These are phyloP conservation scores for Petunia hybrid DNA, from an alignment of 305 asterid genomes.

Conservation along the genomic window DNA sequence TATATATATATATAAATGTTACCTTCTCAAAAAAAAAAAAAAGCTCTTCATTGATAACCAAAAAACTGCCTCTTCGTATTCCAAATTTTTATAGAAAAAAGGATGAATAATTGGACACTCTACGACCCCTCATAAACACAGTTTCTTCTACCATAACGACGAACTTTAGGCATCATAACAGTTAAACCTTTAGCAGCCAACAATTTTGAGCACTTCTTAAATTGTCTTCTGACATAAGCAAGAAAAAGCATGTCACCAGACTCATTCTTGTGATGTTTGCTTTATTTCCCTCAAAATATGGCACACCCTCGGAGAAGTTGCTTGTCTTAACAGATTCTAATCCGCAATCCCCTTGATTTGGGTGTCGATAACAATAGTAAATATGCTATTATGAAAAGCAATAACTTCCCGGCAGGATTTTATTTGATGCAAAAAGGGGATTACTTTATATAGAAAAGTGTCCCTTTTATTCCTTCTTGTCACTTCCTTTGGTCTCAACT, in stretches of 20 bases:
- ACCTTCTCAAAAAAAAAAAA: no score
- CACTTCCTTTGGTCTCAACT: neutral
- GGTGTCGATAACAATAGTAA: neutral
- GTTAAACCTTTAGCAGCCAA: neutral
- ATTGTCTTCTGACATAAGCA: neutral
- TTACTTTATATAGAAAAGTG: neutral
- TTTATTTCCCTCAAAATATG: neutral
- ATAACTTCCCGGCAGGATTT: neutral
- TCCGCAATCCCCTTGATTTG: neutral
- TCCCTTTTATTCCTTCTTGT: neutral
- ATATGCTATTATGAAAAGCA: neutral
- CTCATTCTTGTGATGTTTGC: neutral
- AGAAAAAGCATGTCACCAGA: neutral
- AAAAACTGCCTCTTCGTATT: no score
- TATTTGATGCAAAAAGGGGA: neutral
- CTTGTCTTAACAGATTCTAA: neutral
- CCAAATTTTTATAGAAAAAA: no score
- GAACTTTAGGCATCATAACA: neutral
- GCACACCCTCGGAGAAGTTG: neutral
- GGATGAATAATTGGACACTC: neutral
- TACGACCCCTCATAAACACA: neutral
- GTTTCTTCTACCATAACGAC: neutral
- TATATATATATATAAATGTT: no score
- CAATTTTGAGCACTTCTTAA: neutral
- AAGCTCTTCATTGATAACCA: no score